Evolutionary conservation across 2,329 filamentous ascomycete species (phyloP).

Genomic region (Colletotrichum shisoi): DNA sequence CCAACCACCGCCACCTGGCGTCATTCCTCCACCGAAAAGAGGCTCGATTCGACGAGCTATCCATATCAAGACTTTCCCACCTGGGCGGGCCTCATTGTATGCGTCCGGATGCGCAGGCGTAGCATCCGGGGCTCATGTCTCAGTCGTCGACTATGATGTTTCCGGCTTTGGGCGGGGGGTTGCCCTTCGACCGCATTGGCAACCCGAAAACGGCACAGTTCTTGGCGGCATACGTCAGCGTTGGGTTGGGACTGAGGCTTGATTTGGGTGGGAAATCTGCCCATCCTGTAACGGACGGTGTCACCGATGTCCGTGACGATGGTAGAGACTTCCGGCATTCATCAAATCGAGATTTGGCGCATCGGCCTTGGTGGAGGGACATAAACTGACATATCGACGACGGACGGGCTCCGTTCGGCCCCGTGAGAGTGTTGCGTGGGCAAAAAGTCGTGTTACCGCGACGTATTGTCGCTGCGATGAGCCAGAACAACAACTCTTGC

Average conservation of each 20-base stretch:
- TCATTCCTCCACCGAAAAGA: neutral
- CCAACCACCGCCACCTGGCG: neutral
- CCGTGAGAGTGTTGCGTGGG: neutral
- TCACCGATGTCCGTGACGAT: neutral
- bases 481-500: neutral
- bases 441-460: neutral
- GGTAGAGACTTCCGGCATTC: neutral
- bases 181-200: neutral
- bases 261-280: constrained; percentile 2
- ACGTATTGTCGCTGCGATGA: constrained; percentile 1
- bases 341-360: neutral
- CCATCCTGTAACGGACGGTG: constrained; percentile 5
- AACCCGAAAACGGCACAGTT: constrained; percentile 26
- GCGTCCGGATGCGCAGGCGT: constrained; percentile 19
- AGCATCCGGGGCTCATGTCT: constrained; percentile 18
- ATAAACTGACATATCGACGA: neutral
- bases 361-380: neutral
- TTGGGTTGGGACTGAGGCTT: neutral
- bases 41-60: constrained; percentile 5
- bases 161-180: constrained; percentile 4
- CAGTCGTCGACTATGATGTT: constrained; percentile 26
- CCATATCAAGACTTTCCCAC: neutral
- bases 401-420: constrained; percentile 8
- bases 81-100: constrained; percentile 5
- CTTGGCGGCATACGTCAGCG: neutral